These are phyloP conservation scores for Ampelocalamus luodianensis DNA, from an alignment of 176 grass and related monocot species.

Conservation along the genomic window DNA sequence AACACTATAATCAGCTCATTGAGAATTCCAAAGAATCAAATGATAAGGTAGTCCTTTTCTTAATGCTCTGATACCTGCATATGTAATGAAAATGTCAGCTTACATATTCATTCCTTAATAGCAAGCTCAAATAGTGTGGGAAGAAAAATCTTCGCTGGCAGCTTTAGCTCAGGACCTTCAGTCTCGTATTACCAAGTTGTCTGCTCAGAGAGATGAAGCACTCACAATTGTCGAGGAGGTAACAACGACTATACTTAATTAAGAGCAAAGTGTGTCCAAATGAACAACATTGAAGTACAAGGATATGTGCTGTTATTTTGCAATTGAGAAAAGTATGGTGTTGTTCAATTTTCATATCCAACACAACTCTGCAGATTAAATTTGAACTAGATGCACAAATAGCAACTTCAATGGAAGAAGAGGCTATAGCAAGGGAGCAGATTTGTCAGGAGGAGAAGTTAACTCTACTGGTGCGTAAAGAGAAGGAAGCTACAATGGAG, in stretches of 20 bases:
- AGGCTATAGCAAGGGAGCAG: constrained; percentile 42
- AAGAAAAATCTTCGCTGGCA: constrained; percentile 53
- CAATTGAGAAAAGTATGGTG: background rate
- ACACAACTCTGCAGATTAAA: constrained; percentile 47
- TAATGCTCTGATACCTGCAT: constrained; percentile 7
- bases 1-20: constrained; percentile 50
- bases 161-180: constrained; percentile 54
- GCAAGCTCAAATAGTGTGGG: constrained; percentile 45
- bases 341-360: constrained; percentile 12
- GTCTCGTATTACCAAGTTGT: constrained; percentile 52
- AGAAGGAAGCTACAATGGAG: constrained; percentile 53
- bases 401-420: constrained; percentile 51
- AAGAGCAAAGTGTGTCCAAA: background rate
- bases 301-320: constrained; percentile 8
- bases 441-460: constrained; percentile 49
- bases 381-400: constrained; percentile 51
- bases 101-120: constrained; percentile 44
- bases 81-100: constrained; percentile 31
- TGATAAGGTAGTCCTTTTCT: constrained; percentile 49
- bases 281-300: constrained; percentile 19
- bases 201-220: constrained; percentile 54
- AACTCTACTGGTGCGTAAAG: constrained; percentile 26
- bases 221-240: constrained; percentile 56
- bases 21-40: constrained; percentile 54
- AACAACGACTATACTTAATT: constrained; percentile 12